phyloP scores from a whole-genome alignment of 2,329 filamentous ascomycete species.

The Neonectria neomacrospora region DNA sequence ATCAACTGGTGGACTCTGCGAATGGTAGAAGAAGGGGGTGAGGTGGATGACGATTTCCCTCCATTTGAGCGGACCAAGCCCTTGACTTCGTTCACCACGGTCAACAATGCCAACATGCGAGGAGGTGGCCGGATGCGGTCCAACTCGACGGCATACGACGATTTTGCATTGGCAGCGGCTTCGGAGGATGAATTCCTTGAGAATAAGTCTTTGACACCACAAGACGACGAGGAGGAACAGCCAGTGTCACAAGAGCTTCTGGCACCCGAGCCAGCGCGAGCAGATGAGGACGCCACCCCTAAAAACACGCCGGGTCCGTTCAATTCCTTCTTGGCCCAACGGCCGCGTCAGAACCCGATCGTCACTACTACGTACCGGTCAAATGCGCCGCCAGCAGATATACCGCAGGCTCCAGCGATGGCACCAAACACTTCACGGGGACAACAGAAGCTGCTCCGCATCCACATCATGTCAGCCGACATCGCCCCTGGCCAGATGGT shows the following conservation, averaged over 20 bases:
- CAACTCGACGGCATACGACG: conserved; percentile 82
- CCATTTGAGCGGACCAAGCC: conserved; percentile 79
- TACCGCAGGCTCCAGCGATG: conserved; percentile 60
- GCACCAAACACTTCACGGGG: conserved; percentile 63
- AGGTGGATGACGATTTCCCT: conserved; percentile 87
- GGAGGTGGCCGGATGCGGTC: conserved; percentile 68
- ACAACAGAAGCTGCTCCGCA: conserved; percentile 75
- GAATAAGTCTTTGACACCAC: conserved; percentile 75
- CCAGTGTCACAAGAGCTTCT: conserved; percentile 47
- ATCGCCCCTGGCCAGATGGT: conserved; percentile 78
- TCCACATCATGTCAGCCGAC: conserved; percentile 78
- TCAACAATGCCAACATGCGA: conserved; percentile 82
- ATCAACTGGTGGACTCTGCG: conserved; percentile 86
- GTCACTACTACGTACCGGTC: conserved; percentile 69
- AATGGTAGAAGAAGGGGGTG: conserved; percentile 86
- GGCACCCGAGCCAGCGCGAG: conserved; percentile 45
- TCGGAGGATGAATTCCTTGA: conserved; percentile 74
- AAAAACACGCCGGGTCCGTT: conserved; percentile 43
- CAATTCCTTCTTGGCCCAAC: conserved; percentile 46
- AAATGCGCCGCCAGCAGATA: conserved; percentile 66
- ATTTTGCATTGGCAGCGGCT: conserved; percentile 83
- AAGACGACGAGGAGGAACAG: conserved; percentile 64
- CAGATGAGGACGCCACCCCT: conserved; percentile 42
- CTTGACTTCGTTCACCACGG: conserved; percentile 82
- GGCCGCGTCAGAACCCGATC: conserved; percentile 66